A percentile compares a stretch with the other conserved stretches of the same genome.
Conservation (phyloP, 225 moss, liverwort and hornwort genomes). For the Sphagnum contortum region DNA sequence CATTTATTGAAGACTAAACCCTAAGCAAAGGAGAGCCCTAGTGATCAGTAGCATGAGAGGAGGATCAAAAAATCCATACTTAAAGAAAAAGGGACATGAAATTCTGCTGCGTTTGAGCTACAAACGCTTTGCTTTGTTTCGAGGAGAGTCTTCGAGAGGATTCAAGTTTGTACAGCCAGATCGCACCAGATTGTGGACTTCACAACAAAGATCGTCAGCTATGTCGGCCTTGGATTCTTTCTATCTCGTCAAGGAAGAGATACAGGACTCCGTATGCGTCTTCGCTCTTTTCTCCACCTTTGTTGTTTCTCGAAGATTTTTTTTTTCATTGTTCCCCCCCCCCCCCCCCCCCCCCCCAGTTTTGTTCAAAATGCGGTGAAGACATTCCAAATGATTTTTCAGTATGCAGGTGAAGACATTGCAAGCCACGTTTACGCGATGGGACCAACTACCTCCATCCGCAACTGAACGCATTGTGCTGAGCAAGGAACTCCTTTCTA, state of each 20-base stretch:
- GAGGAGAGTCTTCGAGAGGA: too few relatives aligned
- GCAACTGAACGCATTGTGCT: conserved; percentile 48
- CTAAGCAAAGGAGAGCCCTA: too few relatives aligned
- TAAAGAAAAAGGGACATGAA: too few relatives aligned
- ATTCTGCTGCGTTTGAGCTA: too few relatives aligned
- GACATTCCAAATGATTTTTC: background rate
- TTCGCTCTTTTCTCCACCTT: background rate
- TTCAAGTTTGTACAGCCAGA: too few relatives aligned
- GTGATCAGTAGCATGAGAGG: too few relatives aligned
- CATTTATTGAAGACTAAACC: too few relatives aligned
- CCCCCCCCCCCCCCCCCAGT: too few relatives aligned
- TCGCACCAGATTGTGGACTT: too few relatives aligned
- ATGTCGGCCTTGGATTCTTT: conserved; percentile 92
- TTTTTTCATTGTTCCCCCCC: background rate
- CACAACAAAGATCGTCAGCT: background rate
- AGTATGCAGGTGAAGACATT: conserved; percentile 20
- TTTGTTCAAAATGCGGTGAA: background rate
- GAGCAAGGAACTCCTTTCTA: conserved; percentile 52
- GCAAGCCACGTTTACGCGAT: conserved; percentile 37
- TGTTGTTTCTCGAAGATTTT: background rate
- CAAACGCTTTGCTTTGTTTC: too few relatives aligned
- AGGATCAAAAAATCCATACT: too few relatives aligned
- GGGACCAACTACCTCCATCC: conserved; percentile 53
- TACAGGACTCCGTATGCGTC: conserved; percentile 59
- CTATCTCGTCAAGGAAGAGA: conserved; percentile 87